Evolutionary conservation across 2,329 filamentous ascomycete species (phyloP).

Genomic region (Aspergillus fischeri): DNA sequence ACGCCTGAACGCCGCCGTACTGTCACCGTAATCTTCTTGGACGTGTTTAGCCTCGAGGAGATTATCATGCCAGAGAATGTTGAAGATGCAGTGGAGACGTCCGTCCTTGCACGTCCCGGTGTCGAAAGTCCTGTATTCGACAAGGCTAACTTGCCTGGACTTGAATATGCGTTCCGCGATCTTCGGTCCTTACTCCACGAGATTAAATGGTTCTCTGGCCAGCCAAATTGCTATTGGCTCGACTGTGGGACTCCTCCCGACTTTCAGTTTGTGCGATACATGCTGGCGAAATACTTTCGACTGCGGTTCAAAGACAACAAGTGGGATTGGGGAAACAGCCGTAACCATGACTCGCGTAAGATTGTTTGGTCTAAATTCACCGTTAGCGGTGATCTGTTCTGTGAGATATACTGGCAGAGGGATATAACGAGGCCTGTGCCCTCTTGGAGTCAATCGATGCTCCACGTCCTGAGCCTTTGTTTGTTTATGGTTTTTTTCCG

Average conservation of each 20-base stretch:
- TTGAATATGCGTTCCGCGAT: background rate
- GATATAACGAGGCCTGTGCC: background rate
- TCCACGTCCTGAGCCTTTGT: background rate
- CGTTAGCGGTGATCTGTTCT: background rate
- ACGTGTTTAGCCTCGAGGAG: background rate
- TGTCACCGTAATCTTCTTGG: background rate
- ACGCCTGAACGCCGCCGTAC: background rate
- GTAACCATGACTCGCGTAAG: background rate
- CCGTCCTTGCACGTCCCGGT: background rate
- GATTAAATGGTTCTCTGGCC: background rate
- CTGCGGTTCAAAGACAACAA: background rate
- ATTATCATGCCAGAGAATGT: background rate
- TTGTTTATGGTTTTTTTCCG: background rate
- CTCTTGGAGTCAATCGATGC: background rate
- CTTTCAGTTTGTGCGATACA: conserved; percentile 2
- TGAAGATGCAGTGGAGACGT: background rate
- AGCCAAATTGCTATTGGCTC: conserved; percentile 1
- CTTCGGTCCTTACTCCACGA: background rate
- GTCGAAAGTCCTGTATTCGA: background rate
- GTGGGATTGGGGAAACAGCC: background rate
- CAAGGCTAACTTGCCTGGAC: background rate
- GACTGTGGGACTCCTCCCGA: background rate
- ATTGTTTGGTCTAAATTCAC: background rate
- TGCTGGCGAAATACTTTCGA: conserved; percentile 4
- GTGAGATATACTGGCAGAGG: background rate